Evolutionary conservation across 305 asterid genomes (phyloP).

Genomic region (Fraxinus floribunda): DNA sequence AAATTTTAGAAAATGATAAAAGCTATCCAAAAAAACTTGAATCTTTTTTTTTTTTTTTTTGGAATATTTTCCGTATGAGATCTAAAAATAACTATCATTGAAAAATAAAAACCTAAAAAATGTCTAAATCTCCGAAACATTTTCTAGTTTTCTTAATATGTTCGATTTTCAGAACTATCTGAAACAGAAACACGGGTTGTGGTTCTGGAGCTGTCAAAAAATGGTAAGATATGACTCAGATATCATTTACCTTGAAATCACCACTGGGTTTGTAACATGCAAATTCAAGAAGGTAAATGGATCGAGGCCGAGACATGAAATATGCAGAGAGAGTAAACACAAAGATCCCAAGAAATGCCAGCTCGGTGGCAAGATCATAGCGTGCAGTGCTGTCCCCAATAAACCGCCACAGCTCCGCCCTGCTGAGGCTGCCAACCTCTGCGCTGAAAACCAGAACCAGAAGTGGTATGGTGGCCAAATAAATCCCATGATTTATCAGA

Average conservation of each 20-base stretch:
- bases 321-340: slow-evolving; percentile 64
- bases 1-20: too few relatives aligned
- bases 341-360: slow-evolving; percentile 50
- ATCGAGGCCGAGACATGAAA: slow-evolving; percentile 70
- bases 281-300: slow-evolving; percentile 77
- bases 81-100: too few relatives aligned
- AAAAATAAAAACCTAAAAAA: not conserved
- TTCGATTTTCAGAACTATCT: not conserved
- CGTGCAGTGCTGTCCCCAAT: slow-evolving; percentile 67
- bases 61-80: too few relatives aligned
- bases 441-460: slow-evolving; percentile 67
- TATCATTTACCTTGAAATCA: slow-evolving; percentile 56
- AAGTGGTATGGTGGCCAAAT: slow-evolving; percentile 68
- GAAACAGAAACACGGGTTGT: not conserved
- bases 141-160: not conserved
- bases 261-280: slow-evolving; percentile 83
- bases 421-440: slow-evolving; percentile 65
- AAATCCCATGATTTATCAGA: slow-evolving; percentile 67
- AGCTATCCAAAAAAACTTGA: too few relatives aligned
- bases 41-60: too few relatives aligned
- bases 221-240: not conserved
- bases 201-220: not conserved
- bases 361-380: slow-evolving; percentile 62
- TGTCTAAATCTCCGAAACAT: not conserved
- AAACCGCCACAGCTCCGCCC: slow-evolving; percentile 76